phyloP scores from a whole-genome alignment of 371 early-diverging fungal species.

The Mucor velutinosus region DNA sequence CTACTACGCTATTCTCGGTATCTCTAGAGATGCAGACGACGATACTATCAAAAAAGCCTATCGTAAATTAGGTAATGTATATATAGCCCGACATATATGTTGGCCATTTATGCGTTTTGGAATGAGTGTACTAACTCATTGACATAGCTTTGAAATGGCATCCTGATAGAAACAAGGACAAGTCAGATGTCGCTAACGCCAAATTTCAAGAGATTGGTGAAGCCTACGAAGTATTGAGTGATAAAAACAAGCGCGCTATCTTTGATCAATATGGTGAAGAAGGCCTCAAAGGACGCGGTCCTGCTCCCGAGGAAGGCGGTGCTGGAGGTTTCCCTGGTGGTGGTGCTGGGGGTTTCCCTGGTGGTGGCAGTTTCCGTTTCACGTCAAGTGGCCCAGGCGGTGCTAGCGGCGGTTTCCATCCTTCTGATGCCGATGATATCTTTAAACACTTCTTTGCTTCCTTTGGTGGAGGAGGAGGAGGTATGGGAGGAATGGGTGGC shows the following conservation, averaged over 20 bases:
- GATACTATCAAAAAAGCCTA: constrained; percentile 91
- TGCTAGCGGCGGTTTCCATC: constrained; percentile 57
- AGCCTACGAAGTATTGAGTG: constrained; percentile 98
- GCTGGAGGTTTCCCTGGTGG: constrained; percentile 46
- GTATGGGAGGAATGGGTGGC: constrained; percentile 8
- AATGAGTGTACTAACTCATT: background rate
- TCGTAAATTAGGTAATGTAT: constrained; percentile 69
- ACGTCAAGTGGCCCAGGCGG: constrained; percentile 49
- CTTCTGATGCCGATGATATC: constrained; percentile 92
- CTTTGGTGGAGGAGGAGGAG: constrained; percentile 45
- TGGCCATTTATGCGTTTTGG: background rate
- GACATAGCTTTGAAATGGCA: constrained; percentile 54
- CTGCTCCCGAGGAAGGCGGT: constrained; percentile 17
- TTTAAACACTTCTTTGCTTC: constrained; percentile 84
- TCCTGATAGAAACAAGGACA: constrained; percentile 55
- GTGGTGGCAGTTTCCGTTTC: constrained; percentile 45
- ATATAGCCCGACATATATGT: too few relatives aligned
- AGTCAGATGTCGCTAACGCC: constrained; percentile 27
- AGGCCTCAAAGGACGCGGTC: constrained; percentile 73
- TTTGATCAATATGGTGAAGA: constrained; percentile 94
- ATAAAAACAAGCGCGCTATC: constrained; percentile 83
- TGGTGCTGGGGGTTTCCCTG: constrained; percentile 41
- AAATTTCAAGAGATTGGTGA: constrained; percentile 71
- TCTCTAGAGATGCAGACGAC: constrained; percentile 83
- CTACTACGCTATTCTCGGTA: constrained; percentile 80